Conservation (phyloP, 1,139 yeast genomes). For the Fermentozyma sake region DNA sequence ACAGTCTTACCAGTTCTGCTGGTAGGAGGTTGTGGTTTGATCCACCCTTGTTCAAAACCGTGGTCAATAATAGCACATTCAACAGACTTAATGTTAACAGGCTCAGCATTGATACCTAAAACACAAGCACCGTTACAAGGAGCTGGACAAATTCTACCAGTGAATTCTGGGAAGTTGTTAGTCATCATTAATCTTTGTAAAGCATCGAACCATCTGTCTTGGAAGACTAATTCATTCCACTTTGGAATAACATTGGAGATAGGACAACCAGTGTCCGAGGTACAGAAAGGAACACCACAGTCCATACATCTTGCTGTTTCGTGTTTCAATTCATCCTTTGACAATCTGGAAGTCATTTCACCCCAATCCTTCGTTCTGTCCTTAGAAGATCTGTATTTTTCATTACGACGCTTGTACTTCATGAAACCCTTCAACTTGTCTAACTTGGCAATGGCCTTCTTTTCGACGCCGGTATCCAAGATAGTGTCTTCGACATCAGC, state of each 20-base stretch:
- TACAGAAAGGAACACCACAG: slow-evolving; percentile 99
- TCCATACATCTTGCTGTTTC: slow-evolving; percentile 99
- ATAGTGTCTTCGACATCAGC: slow-evolving; percentile 88
- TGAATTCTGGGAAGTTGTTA: slow-evolving; percentile 97
- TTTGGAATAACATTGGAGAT: slow-evolving; percentile 95
- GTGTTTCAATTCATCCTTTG: slow-evolving; percentile 78
- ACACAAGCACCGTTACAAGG: slow-evolving; percentile 99
- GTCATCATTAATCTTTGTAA: slow-evolving; percentile 90
- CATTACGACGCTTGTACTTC: slow-evolving; percentile 87
- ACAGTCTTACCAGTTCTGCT: slow-evolving; percentile 78
- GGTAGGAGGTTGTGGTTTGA: slow-evolving; percentile 76
- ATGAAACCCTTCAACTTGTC: slow-evolving; percentile 89
- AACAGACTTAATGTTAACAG: slow-evolving; percentile 94
- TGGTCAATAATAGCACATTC: slow-evolving; percentile 96
- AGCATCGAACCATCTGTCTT: slow-evolving; percentile 94
- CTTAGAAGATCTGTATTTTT: slow-evolving; percentile 75
- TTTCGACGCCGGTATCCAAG: slow-evolving; percentile 60
- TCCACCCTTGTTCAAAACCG: slow-evolving; percentile 97
- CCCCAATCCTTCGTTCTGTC: slow-evolving; percentile 87
- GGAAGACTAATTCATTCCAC: slow-evolving; percentile 95
- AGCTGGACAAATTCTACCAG: slow-evolving; percentile 98
- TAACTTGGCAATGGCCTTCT: slow-evolving; percentile 58
- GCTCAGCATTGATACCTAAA: slow-evolving; percentile 87
- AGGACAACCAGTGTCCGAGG: slow-evolving; percentile 97
- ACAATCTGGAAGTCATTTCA: slow-evolving; percentile 77